These are phyloP conservation scores for Atractiella rhizophila DNA, from an alignment of 768 basidiomycete species.

Conservation along the genomic window DNA sequence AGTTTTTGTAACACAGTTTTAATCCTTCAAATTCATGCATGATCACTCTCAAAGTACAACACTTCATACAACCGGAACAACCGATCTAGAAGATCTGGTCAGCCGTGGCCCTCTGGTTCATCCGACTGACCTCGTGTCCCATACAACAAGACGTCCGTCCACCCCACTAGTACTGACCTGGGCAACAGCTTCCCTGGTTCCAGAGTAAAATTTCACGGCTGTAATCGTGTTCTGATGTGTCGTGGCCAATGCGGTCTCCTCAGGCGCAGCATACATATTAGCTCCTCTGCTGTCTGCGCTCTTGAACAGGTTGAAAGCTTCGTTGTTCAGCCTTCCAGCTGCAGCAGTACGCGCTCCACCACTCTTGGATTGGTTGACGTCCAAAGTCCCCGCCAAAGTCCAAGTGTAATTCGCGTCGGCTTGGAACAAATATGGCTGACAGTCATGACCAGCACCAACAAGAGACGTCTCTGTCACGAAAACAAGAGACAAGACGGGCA, in stretches of 20 bases:
- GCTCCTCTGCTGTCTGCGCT: slow-evolving; percentile 52
- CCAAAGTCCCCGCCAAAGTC: slow-evolving; percentile 54
- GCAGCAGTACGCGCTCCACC: slow-evolving; percentile 24
- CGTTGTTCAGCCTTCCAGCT: slow-evolving; percentile 60
- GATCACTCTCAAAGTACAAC: too few species aligned
- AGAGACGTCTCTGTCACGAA: slow-evolving; percentile 64
- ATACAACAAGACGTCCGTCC: slow-evolving; percentile 76
- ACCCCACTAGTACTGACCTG: slow-evolving; percentile 77
- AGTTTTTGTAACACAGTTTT: too few species aligned
- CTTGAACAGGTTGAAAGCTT: slow-evolving; percentile 81
- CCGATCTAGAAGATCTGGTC: too few species aligned
- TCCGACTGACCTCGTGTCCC: too few species aligned
- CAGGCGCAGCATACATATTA: slow-evolving; percentile 19
- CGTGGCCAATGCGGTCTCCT: slow-evolving; percentile 55
- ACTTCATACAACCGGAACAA: too few species aligned
- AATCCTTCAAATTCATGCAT: too few species aligned
- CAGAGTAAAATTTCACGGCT: slow-evolving; percentile 52
- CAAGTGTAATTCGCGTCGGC: slow-evolving; percentile 46
- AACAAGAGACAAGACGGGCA: slow-evolving; percentile 60
- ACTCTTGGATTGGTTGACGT: slow-evolving; percentile 37
- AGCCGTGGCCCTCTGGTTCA: too few species aligned
- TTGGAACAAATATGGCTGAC: slow-evolving; percentile 69
- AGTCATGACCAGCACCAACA: slow-evolving; percentile 89
- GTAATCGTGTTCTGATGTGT: slow-evolving; percentile 98
- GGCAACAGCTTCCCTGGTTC: slow-evolving; percentile 31